phyloP scores from a whole-genome alignment of 257 asterid species.

The Ilex aquifolium region DNA sequence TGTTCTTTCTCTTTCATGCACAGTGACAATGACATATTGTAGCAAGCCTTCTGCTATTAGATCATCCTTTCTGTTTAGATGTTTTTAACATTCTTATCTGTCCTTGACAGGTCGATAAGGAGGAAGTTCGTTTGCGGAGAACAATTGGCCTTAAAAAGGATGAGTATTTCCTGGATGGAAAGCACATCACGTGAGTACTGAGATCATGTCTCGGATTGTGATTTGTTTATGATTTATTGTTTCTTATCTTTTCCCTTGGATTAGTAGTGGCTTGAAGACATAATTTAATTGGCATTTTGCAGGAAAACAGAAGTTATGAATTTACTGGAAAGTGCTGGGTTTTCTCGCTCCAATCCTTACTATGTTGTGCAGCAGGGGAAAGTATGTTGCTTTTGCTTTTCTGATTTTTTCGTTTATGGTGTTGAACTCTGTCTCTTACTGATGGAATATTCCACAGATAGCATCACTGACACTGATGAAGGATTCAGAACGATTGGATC shows the following conservation, averaged over 20 bases:
- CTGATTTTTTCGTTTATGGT: slow-evolving; percentile 5
- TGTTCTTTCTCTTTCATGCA: too few species aligned
- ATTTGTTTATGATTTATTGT: slow-evolving; percentile 7
- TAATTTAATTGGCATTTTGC: slow-evolving; percentile 27
- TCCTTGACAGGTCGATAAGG: slow-evolving; percentile 80
- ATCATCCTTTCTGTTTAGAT: background rate
- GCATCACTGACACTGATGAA: slow-evolving; percentile 91
- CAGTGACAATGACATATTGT: too few species aligned
- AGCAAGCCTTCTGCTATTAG: slow-evolving; percentile 2
- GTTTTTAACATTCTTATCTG: slow-evolving; percentile 9
- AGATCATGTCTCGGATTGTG: slow-evolving; percentile 2
- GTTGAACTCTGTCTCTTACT: slow-evolving; percentile 14
- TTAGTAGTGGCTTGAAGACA: slow-evolving; percentile 9
- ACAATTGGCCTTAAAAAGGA: slow-evolving; percentile 94
- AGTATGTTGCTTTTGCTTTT: slow-evolving; percentile 29
- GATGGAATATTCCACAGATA: slow-evolving; percentile 50
- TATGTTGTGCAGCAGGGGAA: slow-evolving; percentile 99
- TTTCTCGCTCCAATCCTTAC: slow-evolving; percentile 99
- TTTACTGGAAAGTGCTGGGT: slow-evolving; percentile 99
- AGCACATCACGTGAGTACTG: slow-evolving; percentile 86
- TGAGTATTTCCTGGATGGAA: slow-evolving; percentile 95
- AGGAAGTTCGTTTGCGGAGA: slow-evolving; percentile 95
- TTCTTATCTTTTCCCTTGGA: slow-evolving; percentile 3
- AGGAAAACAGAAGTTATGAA: slow-evolving; percentile 99
- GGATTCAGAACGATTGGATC: slow-evolving; percentile 91